Evolutionary conservation across 2,329 filamentous ascomycete species (phyloP).

Genomic region (Penicillium aurantiogriseum): DNA sequence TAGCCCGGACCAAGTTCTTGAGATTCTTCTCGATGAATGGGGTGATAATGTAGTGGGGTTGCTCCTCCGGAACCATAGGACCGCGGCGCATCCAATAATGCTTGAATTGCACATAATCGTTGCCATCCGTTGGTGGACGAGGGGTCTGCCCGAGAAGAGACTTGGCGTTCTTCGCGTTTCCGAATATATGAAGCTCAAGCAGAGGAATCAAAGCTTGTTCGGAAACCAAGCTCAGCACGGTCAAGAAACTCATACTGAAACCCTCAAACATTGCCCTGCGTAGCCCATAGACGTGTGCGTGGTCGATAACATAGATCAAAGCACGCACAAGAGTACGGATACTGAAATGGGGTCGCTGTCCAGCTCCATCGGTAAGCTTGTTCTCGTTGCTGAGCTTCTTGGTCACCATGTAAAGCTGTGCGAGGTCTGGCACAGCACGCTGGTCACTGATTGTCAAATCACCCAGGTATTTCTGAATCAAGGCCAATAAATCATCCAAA

Average conservation of each 20-base stretch:
- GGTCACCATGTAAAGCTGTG: conserved; percentile 81
- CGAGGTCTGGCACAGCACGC: conserved; percentile 74
- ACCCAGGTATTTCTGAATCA: conserved; percentile 85
- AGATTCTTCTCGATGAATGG: conserved; percentile 93
- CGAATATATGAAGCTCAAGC: conserved; percentile 76
- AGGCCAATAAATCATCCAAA: conserved; percentile 77
- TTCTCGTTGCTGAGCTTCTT: conserved; percentile 79
- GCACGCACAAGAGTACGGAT: conserved; percentile 89
- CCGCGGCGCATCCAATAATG: conserved; percentile 92
- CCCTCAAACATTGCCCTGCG: conserved; percentile 88
- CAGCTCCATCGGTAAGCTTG: conserved; percentile 86
- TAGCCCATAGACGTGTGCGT: conserved; percentile 78
- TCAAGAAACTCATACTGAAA: conserved; percentile 97
- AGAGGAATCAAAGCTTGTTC: conserved; percentile 75
- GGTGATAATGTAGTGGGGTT: conserved; percentile 92
- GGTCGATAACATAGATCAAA: conserved; percentile 81
- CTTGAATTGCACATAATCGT: conserved; percentile 76
- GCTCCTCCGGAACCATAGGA: conserved; percentile 62
- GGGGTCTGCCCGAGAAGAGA: conserved; percentile 76
- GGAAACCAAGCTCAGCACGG: conserved; percentile 77
- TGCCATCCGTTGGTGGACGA: conserved; percentile 72
- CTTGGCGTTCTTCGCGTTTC: conserved; percentile 65
- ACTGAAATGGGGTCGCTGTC: conserved; percentile 96
- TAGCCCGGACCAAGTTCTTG: conserved; percentile 88
- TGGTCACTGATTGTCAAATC: conserved; percentile 68